Percentiles rank a stretch among this genome's conserved stretches.
phyloP scores from a whole-genome alignment of 345 rosid species.

The Durio zibethinus region DNA sequence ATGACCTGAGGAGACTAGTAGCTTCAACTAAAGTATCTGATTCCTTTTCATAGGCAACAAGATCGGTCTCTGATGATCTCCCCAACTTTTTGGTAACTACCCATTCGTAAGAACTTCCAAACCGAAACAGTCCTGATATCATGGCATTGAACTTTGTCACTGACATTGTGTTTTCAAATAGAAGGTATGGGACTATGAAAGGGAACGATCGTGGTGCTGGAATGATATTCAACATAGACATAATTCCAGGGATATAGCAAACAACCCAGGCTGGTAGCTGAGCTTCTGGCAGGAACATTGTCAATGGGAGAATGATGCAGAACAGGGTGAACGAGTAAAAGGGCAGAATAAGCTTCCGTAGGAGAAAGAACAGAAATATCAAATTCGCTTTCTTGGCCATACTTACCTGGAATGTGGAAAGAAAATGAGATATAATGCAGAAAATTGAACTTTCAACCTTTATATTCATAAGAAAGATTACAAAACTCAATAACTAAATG shows the following conservation, averaged over 20 bases:
- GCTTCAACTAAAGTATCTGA: slow-evolving; percentile 38
- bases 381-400: slow-evolving; percentile 69
- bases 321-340: slow-evolving; percentile 94
- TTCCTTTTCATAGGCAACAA: slow-evolving; percentile 65
- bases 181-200: slow-evolving; percentile 82
- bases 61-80: slow-evolving; percentile 89
- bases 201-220: slow-evolving; percentile 88
- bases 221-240: slow-evolving; percentile 80
- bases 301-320: slow-evolving; percentile 85
- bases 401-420: slow-evolving; percentile 49
- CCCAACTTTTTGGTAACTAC: slow-evolving; percentile 87
- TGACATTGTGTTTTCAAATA: slow-evolving; percentile 97
- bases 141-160: slow-evolving; percentile 96
- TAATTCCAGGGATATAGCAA: slow-evolving; percentile 76
- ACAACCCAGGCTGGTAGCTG: slow-evolving; percentile 91
- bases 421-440: not conserved
- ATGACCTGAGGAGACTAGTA: slow-evolving; percentile 41
- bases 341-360: slow-evolving; percentile 83
- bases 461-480: not conserved
- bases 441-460: not conserved
- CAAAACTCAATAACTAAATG: not conserved
- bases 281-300: slow-evolving; percentile 93
- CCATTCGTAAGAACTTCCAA: slow-evolving; percentile 93
- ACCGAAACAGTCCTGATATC: slow-evolving; percentile 80
- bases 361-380: slow-evolving; percentile 82